phyloP scores from a whole-genome alignment of 768 basidiomycete genomes.

The Leccinum pellstonianum region DNA sequence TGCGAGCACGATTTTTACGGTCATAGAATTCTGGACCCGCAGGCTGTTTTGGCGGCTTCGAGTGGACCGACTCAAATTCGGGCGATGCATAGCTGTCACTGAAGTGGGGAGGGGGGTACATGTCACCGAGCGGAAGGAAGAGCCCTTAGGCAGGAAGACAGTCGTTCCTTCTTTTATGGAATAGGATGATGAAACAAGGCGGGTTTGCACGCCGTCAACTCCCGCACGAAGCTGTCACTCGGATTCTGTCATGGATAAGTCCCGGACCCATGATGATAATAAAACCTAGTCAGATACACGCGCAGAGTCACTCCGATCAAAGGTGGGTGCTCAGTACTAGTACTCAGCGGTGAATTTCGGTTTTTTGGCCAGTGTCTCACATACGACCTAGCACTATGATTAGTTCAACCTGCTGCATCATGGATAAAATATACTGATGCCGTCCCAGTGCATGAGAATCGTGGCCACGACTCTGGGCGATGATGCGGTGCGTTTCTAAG shows the following conservation, averaged over 20 bases:
- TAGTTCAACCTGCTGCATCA: not conserved
- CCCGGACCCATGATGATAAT: no score
- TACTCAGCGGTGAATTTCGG: not conserved
- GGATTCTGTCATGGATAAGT: not conserved
- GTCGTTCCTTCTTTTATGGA: no score
- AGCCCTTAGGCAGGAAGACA: no score
- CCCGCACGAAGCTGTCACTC: conserved; percentile 2
- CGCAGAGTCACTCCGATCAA: not conserved
- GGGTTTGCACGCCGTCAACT: not conserved
- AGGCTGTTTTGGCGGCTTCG: no score
- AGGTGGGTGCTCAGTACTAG: not conserved
- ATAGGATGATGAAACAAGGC: not conserved
- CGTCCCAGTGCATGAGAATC: not conserved
- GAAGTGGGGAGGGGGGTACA: no score
- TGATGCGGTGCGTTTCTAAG: no score
- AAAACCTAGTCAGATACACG: not conserved
- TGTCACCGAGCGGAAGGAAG: no score
- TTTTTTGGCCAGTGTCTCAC: not conserved
- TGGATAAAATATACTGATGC: not conserved
- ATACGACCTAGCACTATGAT: not conserved
- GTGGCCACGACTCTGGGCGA: no score
- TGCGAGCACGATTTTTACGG: no score
- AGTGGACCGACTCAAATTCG: no score
- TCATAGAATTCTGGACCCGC: no score
- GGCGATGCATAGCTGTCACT: no score